These are phyloP conservation scores for Chlamydomonas reinhardtii DNA, from an alignment of 163 green algal genomes.

Conservation along the genomic window DNA sequence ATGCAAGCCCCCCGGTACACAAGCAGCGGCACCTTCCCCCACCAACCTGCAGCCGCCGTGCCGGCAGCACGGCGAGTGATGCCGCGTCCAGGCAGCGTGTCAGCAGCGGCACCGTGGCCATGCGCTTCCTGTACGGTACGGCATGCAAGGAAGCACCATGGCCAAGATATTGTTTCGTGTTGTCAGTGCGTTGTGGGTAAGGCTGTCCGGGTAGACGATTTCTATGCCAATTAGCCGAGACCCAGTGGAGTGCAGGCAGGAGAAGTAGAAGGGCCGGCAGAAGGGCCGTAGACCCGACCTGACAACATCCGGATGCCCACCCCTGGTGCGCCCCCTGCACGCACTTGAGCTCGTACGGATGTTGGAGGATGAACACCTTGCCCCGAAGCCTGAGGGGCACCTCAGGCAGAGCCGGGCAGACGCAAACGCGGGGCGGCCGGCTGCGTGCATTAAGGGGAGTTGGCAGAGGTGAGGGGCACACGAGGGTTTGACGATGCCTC, in stretches of 20 bases:
- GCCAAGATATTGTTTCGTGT: too few relatives aligned
- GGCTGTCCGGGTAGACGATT: too few relatives aligned
- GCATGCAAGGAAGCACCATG: not conserved
- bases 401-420: slow-evolving; percentile 46
- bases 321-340: not conserved
- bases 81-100: slow-evolving; percentile 15
- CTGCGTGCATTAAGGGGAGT: not conserved
- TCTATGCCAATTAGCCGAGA: too few relatives aligned
- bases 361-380: slow-evolving; percentile 58
- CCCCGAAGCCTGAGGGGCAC: slow-evolving; percentile 35
- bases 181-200: too few relatives aligned
- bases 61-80: slow-evolving; percentile 46
- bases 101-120: slow-evolving; percentile 64
- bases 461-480: not conserved
- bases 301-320: too few relatives aligned
- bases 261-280: too few relatives aligned
- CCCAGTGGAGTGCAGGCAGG: too few relatives aligned
- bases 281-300: too few relatives aligned
- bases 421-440: slow-evolving; percentile 52
- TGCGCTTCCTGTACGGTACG: slow-evolving; percentile 26
- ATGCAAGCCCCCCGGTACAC: too few relatives aligned
- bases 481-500: too few relatives aligned
- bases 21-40: too few relatives aligned
- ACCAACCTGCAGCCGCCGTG: slow-evolving; percentile 37
- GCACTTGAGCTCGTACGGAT: slow-evolving; percentile 63